Evolutionary conservation across 805 yeast genomes (phyloP).

Genomic region (Metschnikowia bowlesiae): DNA sequence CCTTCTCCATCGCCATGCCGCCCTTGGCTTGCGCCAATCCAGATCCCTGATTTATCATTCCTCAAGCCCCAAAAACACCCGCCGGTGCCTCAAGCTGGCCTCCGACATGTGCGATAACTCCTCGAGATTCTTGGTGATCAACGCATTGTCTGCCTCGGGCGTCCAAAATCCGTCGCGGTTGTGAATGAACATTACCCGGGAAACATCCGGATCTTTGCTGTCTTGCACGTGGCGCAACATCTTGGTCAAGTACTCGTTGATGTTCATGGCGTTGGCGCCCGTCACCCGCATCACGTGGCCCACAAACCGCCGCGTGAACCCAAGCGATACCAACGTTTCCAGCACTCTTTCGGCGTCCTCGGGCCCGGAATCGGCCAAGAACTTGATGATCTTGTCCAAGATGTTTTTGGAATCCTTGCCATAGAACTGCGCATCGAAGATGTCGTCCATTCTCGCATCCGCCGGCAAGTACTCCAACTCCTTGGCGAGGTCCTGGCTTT

Average conservation of each 20-base stretch:
- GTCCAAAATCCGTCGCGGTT: slow-evolving; percentile 16
- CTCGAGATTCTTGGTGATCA: slow-evolving; percentile 7
- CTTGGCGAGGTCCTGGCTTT: slow-evolving; percentile 11
- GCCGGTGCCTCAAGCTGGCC: slow-evolving; percentile 9
- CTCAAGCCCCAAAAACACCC: slow-evolving; percentile 14
- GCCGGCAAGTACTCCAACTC: slow-evolving; percentile 11
- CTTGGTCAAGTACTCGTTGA: slow-evolving; percentile 11
- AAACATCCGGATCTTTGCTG: slow-evolving; percentile 1
- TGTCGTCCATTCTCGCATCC: slow-evolving; percentile 9
- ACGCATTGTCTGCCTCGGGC: slow-evolving; percentile 14
- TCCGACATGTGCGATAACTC: slow-evolving; percentile 10
- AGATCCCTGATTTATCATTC: background rate
- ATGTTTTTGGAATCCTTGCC: slow-evolving; percentile 6
- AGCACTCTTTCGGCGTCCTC: slow-evolving; percentile 11
- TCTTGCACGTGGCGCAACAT: slow-evolving; percentile 7
- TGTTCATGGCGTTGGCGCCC: slow-evolving; percentile 12
- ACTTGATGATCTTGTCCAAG: slow-evolving; percentile 6
- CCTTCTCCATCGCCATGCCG: too few species aligned
- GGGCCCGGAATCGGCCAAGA: slow-evolving; percentile 6
- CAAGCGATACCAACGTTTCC: slow-evolving; percentile 9
- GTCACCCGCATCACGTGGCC: slow-evolving; percentile 17
- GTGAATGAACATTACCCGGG: slow-evolving; percentile 8
- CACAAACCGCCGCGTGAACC: slow-evolving; percentile 14
- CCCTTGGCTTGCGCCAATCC: too few species aligned
- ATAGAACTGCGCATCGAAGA: slow-evolving; percentile 10